Conservation (phyloP, 2,329 filamentous ascomycete genomes). For the Neophaeococcomyces mojaviensis region DNA sequence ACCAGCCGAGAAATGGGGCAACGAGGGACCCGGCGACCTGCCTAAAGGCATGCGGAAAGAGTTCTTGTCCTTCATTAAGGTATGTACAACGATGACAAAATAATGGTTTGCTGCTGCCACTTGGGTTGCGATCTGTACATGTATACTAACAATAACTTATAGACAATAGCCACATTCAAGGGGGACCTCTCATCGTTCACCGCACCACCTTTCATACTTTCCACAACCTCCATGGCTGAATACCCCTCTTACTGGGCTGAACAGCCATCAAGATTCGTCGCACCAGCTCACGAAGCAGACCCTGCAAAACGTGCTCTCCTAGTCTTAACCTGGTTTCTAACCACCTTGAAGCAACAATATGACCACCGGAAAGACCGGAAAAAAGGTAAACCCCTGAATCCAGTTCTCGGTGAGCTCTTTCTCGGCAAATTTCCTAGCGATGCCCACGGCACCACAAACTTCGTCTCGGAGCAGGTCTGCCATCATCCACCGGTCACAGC, state of each 20-base stretch:
- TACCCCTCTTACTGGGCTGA: constrained; percentile 66
- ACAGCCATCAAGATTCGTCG: constrained; percentile 69
- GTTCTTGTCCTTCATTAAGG: constrained; percentile 6
- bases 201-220: constrained; percentile 41
- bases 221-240: constrained; percentile 19
- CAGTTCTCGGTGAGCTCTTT: constrained; percentile 22
- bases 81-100: not conserved
- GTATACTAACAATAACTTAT: not conserved
- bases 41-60: constrained; percentile 7
- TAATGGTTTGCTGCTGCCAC: not conserved
- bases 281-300: constrained; percentile 71
- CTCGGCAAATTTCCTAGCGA: constrained; percentile 18
- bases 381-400: constrained; percentile 23
- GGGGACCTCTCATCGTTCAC: constrained; percentile 75
- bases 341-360: constrained; percentile 77
- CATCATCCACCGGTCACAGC: constrained; percentile 23
- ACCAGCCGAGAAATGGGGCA: not conserved
- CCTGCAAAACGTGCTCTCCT: constrained; percentile 73
- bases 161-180: constrained; percentile 70
- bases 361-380: constrained; percentile 31
- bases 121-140: not conserved
- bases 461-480: constrained; percentile 21
- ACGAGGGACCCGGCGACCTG: not conserved
- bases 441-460: constrained; percentile 14
- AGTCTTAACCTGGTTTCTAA: constrained; percentile 92